Percentiles rank a stretch among this genome's conserved stretches.
These are phyloP conservation scores for Thelephora terrestris DNA, from an alignment of 1,284 basidiomycete species.

Conservation along the genomic window DNA sequence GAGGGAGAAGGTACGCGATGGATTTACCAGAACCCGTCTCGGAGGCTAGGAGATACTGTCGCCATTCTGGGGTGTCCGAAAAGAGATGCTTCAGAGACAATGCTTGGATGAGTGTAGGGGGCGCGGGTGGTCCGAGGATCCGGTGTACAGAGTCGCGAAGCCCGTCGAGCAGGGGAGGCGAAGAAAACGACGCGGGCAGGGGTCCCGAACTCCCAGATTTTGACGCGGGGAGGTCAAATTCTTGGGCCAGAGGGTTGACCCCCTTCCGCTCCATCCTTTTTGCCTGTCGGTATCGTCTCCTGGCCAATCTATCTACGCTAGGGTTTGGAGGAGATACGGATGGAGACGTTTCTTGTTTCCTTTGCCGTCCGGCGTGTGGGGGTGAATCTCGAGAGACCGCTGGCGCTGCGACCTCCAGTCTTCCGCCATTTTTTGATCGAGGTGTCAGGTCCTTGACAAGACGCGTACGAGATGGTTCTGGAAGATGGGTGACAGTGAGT, in stretches of 20 bases:
- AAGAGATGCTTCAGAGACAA: conserved; percentile 58
- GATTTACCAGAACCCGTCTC: conserved; percentile 90
- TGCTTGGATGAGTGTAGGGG: conserved; percentile 67
- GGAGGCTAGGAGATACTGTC: conserved; percentile 64
- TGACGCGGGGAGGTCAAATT: conserved; percentile 28
- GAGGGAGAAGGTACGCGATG: conserved; percentile 78
- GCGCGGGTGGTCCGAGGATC: conserved; percentile 41
- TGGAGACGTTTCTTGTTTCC: background rate
- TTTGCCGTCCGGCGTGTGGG: conserved; percentile 4
- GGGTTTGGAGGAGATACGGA: background rate
- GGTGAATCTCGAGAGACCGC: conserved; percentile 4
- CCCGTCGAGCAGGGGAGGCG: conserved; percentile 58
- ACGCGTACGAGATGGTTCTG: conserved; percentile 23
- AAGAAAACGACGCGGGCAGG: conserved; percentile 36
- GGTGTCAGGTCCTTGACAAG: conserved; percentile 29
- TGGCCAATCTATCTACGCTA: background rate
- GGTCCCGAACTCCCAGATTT: conserved; percentile 13
- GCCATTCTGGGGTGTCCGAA: conserved; percentile 25
- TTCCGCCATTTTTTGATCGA: conserved; percentile 10
- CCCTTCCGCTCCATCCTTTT: background rate
- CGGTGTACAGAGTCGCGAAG: conserved; percentile 46
- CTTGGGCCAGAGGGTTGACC: conserved; percentile 25
- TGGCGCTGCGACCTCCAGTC: conserved; percentile 23
- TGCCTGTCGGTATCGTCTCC: background rate
- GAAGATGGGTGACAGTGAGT: too few relatives aligned